A percentile compares a stretch with the other conserved stretches of the same genome.
Evolutionary conservation across 192 early-diverging fungal species (phyloP).

Genomic region (Entomortierella lignicola): DNA sequence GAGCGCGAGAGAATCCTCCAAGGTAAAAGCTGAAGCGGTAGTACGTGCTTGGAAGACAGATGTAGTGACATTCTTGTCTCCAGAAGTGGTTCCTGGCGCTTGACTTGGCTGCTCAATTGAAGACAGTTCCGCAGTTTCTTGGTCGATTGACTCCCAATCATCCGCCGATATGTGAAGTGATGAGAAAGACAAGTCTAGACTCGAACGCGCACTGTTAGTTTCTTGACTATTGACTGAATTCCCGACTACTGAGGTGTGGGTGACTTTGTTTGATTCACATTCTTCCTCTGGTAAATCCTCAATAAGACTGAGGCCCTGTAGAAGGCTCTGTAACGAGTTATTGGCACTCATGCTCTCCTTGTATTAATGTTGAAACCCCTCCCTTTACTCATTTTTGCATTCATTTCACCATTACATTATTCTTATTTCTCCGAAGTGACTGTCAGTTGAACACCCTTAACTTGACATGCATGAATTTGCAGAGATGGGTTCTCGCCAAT

Average conservation of each 20-base stretch:
- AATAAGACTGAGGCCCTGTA: conserved; percentile 1
- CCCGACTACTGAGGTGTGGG: neutral
- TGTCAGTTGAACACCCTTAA: too few relatives aligned
- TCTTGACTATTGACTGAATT: neutral
- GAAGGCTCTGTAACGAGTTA: neutral
- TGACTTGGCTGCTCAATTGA: too few relatives aligned
- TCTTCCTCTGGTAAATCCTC: neutral
- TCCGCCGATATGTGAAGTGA: conserved; percentile 24
- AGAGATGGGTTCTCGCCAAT: neutral
- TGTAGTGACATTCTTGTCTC: neutral
- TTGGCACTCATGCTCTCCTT: neutral
- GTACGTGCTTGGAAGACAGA: too few relatives aligned
- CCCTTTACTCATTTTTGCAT: too few relatives aligned
- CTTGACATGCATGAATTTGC: too few relatives aligned
- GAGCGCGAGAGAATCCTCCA: neutral
- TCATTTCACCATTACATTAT: too few relatives aligned
- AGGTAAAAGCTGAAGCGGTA: too few relatives aligned
- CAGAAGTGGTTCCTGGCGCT: neutral
- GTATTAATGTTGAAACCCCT: neutral
- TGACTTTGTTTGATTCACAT: neutral
- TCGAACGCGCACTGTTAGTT: neutral
- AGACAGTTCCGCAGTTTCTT: neutral
- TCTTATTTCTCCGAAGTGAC: too few relatives aligned
- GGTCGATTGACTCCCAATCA: conserved; percentile 24
- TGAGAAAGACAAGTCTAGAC: conserved; percentile 28